Evolutionary conservation across 1,284 basidiomycete genomes (phyloP), one percentile per base, ranked within the genome.

Genomic region (Agroathelia rolfsii): DNA sequence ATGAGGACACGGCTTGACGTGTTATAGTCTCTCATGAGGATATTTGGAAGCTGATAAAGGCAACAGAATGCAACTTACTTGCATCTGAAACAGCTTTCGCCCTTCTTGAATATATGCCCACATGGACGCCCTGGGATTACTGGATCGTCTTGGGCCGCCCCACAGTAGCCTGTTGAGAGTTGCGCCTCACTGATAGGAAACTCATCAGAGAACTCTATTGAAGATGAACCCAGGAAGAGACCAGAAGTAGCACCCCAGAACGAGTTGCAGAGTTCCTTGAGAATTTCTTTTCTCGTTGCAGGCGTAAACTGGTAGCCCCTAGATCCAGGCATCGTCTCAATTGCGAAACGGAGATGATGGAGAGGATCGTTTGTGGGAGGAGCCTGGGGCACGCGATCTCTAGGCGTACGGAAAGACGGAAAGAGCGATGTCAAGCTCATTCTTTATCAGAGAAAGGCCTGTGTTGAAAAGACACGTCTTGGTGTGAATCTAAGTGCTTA

Each of bases 81-180:
- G 84, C 87, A 92, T 24, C 84, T 71, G 53, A 88, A 90, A 44
- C 86, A 89, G 45, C 82, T 77, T 50, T 90, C 86, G 11, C 84
- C 84, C 47, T 83, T 86, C 53, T 74, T 76, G 55, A 87, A 83
- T 30, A 87, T 80, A 48, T 79, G 70, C 1, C 72, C 76, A 49
- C 84, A 87, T 0, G 78, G 70, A 40, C 74, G 63, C 5, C 80
- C 83, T 11, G 73, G 73, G 9, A 71, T 54, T 0, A 72, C 50
- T 5, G 65, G 64, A n/a, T 73, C 68, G 13, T 71, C 68, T 37
- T 66, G 67, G 8, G 66, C 70, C 3, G 69, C 70, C 5, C 71
- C 72, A 1, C 61, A 58, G 39, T 73, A 76, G 10, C 59, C 63
- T 6, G 67, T 48, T 16, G 67, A 65, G 12, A 59, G 55, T 53